Conservation (phyloP, 129 eudicot species). For the Flaveria bidentis region DNA sequence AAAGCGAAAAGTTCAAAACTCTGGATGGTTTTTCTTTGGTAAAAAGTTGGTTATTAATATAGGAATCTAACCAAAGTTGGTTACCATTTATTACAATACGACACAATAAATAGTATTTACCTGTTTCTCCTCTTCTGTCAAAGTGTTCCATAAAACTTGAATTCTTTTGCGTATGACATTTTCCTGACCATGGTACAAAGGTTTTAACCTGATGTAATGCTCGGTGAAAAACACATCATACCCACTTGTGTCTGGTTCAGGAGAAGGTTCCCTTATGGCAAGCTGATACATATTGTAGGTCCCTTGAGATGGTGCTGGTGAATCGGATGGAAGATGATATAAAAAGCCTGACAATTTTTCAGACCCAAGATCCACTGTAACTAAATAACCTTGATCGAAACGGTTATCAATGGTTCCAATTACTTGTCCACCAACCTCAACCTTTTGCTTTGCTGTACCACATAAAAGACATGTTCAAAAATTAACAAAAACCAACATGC, state of each 20-base stretch:
- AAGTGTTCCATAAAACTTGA: constrained; percentile 57
- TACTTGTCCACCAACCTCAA: constrained; percentile 63
- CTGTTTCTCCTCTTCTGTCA: constrained; percentile 74
- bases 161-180: constrained; percentile 60
- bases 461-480: constrained; percentile 11
- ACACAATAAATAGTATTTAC: constrained; percentile 24
- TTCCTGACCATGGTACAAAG: constrained; percentile 67
- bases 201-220: constrained; percentile 53
- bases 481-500: not conserved
- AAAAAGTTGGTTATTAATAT: not conserved
- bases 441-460: constrained; percentile 44
- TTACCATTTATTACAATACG: not conserved
- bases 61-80: not conserved
- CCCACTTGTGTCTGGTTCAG: constrained; percentile 60
- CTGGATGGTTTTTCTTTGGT: not conserved
- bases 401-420: constrained; percentile 83
- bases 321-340: constrained; percentile 62
- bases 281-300: constrained; percentile 53
- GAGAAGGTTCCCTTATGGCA: constrained; percentile 61
- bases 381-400: constrained; percentile 74
- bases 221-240: constrained; percentile 71
- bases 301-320: constrained; percentile 41
- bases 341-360: constrained; percentile 81
- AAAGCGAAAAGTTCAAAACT: not conserved
- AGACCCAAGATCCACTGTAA: constrained; percentile 68